Evolutionary conservation across 2,329 filamentous ascomycete species (phyloP).

Genomic region (Botrytis galanthina): DNA sequence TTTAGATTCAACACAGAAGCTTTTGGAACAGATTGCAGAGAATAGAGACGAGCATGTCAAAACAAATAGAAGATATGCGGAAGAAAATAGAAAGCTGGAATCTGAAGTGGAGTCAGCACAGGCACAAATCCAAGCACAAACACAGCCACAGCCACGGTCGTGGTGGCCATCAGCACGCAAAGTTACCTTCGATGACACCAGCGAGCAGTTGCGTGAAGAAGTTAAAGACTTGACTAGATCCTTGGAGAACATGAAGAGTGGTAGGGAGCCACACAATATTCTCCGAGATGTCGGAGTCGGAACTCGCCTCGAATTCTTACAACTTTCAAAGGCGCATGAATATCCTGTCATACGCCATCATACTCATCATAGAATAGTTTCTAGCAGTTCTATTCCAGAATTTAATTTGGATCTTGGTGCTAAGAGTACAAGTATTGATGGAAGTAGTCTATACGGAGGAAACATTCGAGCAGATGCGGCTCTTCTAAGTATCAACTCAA

Average conservation of each 20-base stretch:
- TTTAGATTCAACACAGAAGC: not conserved
- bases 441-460: not conserved
- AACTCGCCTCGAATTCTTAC: not conserved
- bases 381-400: not conserved
- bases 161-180: not conserved
- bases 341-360: not conserved
- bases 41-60: conserved; percentile 6
- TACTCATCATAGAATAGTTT: not conserved
- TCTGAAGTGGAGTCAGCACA: not conserved
- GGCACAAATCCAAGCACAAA: not conserved
- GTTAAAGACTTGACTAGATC: not conserved
- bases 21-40: not conserved
- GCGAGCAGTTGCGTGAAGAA: not conserved
- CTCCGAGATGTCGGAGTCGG: not conserved
- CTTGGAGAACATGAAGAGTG: not conserved
- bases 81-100: not conserved
- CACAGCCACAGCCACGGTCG: not conserved
- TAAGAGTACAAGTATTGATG: no score
- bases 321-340: not conserved
- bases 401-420: not conserved
- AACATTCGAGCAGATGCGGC: conserved; percentile 1
- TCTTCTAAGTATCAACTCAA: not conserved
- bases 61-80: not conserved
- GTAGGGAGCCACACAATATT: not conserved
- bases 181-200: not conserved